Base-by-base conservation (phyloP, 1,284 basidiomycete genomes). In the Ceratobasidium sp. region DNA sequence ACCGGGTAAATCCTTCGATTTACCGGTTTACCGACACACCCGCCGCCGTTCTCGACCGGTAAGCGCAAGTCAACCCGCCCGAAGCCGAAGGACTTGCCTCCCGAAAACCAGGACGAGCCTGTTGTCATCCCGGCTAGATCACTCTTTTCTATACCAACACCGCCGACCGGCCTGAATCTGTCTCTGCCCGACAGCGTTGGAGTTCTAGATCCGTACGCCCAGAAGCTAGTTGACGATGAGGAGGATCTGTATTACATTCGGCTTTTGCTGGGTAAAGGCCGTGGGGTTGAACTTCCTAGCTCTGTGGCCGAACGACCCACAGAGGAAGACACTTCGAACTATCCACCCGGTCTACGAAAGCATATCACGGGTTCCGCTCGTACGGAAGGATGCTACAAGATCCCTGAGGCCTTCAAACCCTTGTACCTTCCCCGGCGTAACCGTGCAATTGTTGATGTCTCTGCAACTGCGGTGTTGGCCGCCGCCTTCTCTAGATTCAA, bases 361-460 rank as follows among this genome's bases (percentile, higher is more conserved):
- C 95, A 97, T 82, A 80, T 89, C 73, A 93, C 93, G 0, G 96
- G 96, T 38, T 93, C 93, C 42, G 95, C 96, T 50, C 91, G 97
- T 38, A 96, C 96, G 0, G 95, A 99, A 85, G 97, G 98, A 0
- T 96, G 93, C 84, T 97, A 97, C 89, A 95, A 95, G 87, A 96
- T 99, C 83, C 92, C 95, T 0, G 93, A 96, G 79, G 91, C 93
- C 3, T 94, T 97, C 82, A 99, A 99, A 87, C 93, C 96, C 0
- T 91, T 91, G 6, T 99, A 99, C 83, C 84, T 90, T 4, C 88
- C 89, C 0, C 87, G 89, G 77, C 85, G 88, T n/a, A 90, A 90
- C 82, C 84, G 86, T 71, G 89, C 89, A 4, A 86, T 86, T n/a
- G 85, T 85, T 28, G 84, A 85, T 4, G 73, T 78, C 17, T 77